These are phyloP conservation scores for Kluyveromyces aestuarii DNA, from an alignment of 805 yeast genomes.

Conservation along the genomic window DNA sequence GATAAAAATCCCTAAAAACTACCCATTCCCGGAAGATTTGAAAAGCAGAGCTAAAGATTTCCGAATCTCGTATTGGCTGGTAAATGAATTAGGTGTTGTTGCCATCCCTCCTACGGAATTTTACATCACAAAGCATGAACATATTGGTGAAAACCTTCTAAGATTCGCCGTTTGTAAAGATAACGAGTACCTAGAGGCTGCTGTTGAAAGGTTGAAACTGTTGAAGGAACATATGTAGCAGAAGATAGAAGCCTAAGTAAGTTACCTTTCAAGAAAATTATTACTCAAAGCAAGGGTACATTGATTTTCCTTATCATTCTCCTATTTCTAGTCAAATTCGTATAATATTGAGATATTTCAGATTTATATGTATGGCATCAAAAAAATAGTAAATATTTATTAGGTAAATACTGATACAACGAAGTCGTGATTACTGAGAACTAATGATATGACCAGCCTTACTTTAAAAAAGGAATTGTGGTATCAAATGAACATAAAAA, in stretches of 20 bases:
- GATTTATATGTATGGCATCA: too few species aligned
- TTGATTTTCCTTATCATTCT: too few species aligned
- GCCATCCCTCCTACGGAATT: conserved; percentile 98
- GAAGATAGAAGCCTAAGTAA: neutral
- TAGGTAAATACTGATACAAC: too few species aligned
- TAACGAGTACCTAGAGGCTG: conserved; percentile 68
- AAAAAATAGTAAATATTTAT: too few species aligned
- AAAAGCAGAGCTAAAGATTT: conserved; percentile 70
- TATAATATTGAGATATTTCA: too few species aligned
- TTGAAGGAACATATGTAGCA: conserved; percentile 54
- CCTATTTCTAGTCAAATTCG: too few species aligned
- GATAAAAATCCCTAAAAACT: conserved; percentile 68
- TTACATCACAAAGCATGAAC: conserved; percentile 58
- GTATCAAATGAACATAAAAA: too few species aligned
- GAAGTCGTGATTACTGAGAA: too few species aligned
- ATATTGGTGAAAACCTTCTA: conserved; percentile 71
- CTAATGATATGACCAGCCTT: too few species aligned
- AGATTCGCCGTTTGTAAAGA: conserved; percentile 97
- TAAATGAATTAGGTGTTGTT: conserved; percentile 86
- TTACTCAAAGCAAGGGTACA: too few species aligned
- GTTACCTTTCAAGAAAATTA: too few species aligned
- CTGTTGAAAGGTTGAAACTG: conserved; percentile 63
- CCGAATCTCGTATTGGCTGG: conserved; percentile 85
- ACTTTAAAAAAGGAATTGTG: too few species aligned
- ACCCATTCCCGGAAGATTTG: conserved; percentile 63